A percentile compares a stretch with the other conserved stretches of the same genome.
phyloP scores from a whole-genome alignment of 768 basidiomycete species.

The Podaxis sp. region DNA sequence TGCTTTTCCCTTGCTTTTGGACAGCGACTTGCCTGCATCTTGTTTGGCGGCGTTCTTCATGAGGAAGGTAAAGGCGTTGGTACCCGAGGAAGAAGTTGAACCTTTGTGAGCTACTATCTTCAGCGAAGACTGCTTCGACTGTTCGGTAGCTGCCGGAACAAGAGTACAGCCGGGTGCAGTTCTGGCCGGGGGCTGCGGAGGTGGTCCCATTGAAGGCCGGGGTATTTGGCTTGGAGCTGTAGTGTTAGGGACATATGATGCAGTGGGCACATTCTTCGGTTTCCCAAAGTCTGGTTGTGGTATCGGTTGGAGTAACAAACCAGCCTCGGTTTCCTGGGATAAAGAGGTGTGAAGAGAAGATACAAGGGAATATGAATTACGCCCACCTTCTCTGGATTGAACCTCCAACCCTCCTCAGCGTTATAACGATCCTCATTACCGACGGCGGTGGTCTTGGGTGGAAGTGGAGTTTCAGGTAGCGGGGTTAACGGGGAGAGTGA shows the following conservation, averaged over 20 bases:
- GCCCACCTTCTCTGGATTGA: conserved; percentile 25
- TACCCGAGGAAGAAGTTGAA: not conserved
- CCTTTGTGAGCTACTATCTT: conserved; percentile 10
- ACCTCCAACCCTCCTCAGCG: conserved; percentile 24
- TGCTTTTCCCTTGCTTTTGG: conserved; percentile 22
- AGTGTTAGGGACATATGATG: conserved; percentile 8
- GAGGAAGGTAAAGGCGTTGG: conserved; percentile 11
- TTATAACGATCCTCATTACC: conserved; percentile 23
- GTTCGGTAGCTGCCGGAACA: not conserved
- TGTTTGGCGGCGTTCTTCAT: conserved; percentile 14
- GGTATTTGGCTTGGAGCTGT: conserved; percentile 30
- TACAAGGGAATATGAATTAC: not conserved
- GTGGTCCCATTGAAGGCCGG: conserved; percentile 28
- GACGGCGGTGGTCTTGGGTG: conserved; percentile 17
- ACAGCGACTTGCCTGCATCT: conserved; percentile 2
- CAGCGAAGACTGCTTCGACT: not conserved
- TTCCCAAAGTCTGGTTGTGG: conserved; percentile 15
- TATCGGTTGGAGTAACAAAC: conserved; percentile 13
- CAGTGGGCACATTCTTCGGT: conserved; percentile 14
- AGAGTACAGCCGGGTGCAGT: conserved; percentile 21
- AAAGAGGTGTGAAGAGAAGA: not conserved
- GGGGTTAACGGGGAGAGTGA: conserved; percentile 46
- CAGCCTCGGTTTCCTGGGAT: not conserved
- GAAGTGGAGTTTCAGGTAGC: conserved; percentile 46
- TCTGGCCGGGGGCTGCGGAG: conserved; percentile 9